Percentiles rank a stretch among this genome's conserved stretches.
These are phyloP conservation scores for Podospora comata DNA, from an alignment of 495 filamentous ascomycete species.

Conservation along the genomic window DNA sequence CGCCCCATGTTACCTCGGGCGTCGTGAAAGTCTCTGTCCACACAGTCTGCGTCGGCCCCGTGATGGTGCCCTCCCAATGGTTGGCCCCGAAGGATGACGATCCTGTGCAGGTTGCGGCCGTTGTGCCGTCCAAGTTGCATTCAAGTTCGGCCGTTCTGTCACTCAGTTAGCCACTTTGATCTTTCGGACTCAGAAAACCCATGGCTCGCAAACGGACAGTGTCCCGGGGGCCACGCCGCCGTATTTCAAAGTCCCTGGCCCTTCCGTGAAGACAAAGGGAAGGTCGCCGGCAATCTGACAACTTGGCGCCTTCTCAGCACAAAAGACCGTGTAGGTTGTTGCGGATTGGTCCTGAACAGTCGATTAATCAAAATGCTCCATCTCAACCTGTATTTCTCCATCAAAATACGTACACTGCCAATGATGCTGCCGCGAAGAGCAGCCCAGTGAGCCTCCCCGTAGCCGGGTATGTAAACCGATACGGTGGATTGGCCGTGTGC, in stretches of 20 bases:
- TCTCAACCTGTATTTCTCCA: neutral
- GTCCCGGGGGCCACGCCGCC: slow-evolving; percentile 25
- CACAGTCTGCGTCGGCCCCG: slow-evolving; percentile 31
- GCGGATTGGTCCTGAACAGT: slow-evolving; percentile 26
- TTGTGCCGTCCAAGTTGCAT: slow-evolving; percentile 34
- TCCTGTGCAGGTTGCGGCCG: slow-evolving; percentile 40
- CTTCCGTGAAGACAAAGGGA: slow-evolving; percentile 41
- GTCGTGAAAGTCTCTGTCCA: slow-evolving; percentile 37
- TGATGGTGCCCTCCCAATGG: slow-evolving; percentile 29
- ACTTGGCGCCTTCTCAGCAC: slow-evolving; percentile 28
- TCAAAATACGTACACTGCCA: slow-evolving; percentile 30
- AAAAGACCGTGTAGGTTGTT: slow-evolving; percentile 43
- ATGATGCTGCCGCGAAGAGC: slow-evolving; percentile 38
- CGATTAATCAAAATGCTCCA: neutral
- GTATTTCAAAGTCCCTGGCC: slow-evolving; percentile 34
- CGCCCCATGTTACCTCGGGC: slow-evolving; percentile 35
- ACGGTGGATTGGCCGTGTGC: slow-evolving; percentile 28
- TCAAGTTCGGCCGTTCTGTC: slow-evolving; percentile 34
- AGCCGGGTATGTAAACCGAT: slow-evolving; percentile 38
- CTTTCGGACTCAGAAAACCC: neutral
- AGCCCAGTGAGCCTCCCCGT: slow-evolving; percentile 30
- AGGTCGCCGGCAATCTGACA: slow-evolving; percentile 32
- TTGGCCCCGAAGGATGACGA: slow-evolving; percentile 30
- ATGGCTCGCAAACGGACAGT: slow-evolving; percentile 25
- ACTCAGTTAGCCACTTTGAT: slow-evolving; percentile 3